Evolutionary conservation across 75 land plant genomes (phyloP).

Genomic region (Cryptomeria japonica): DNA sequence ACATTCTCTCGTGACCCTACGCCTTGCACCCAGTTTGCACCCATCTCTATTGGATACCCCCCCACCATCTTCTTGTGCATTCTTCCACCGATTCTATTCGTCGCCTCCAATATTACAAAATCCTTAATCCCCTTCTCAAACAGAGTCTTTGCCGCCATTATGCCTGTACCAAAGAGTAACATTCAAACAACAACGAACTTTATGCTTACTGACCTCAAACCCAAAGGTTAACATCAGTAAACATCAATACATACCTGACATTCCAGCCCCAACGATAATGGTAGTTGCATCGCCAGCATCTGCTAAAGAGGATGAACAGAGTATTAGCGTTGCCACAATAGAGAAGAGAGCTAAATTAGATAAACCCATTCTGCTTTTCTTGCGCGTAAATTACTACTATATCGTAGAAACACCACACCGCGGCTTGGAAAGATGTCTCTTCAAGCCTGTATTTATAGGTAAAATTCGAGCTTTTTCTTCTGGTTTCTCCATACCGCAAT

Average conservation of each 20-base stretch:
- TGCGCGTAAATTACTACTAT: too few species aligned
- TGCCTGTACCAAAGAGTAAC: conserved; percentile 33
- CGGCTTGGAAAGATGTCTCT: too few species aligned
- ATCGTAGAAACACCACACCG: too few species aligned
- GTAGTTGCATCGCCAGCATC: not conserved
- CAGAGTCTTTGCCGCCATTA: conserved; percentile 57
- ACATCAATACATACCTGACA: conserved; percentile 18
- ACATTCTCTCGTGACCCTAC: conserved; percentile 22
- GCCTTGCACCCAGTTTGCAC: conserved; percentile 77
- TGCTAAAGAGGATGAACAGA: not conserved
- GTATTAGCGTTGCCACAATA: not conserved
- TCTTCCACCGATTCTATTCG: conserved; percentile 55
- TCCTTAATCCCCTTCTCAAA: conserved; percentile 48
- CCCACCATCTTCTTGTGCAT: conserved; percentile 36
- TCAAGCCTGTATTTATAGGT: too few species aligned
- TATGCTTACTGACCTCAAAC: not conserved
- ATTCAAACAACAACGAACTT: not conserved
- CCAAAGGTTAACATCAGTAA: not conserved
- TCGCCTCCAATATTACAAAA: conserved; percentile 58
- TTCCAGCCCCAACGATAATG: conserved; percentile 39
- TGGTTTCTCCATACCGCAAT: too few species aligned
- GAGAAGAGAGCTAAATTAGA: not conserved
- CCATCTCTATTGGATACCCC: conserved; percentile 45
- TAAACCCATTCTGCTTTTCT: not conserved
- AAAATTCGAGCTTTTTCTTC: too few species aligned